These are phyloP conservation scores for Trametes villosa DNA, from an alignment of 768 basidiomycete genomes.

Conservation along the genomic window DNA sequence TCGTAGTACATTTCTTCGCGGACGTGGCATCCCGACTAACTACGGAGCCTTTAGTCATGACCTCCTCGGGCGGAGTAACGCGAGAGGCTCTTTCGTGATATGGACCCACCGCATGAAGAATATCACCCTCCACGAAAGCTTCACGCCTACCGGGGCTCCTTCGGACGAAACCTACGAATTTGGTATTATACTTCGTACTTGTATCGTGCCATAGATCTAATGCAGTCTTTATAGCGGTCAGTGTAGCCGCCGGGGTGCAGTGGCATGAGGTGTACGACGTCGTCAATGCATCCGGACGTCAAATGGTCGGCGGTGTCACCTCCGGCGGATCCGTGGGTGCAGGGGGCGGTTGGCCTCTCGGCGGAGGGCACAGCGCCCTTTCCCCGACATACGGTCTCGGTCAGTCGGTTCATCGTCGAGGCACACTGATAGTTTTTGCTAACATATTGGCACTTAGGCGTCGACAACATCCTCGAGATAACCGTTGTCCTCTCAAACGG, in stretches of 20 bases:
- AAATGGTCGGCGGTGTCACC: not conserved
- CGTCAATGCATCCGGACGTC: not conserved
- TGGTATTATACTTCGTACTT: not conserved
- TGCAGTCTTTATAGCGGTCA: slow-evolving; percentile 27
- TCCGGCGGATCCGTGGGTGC: slow-evolving; percentile 46
- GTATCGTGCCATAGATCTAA: not conserved
- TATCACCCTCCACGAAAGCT: slow-evolving; percentile 37
- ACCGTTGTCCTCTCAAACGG: slow-evolving; percentile 59
- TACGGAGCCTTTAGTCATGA: slow-evolving; percentile 11
- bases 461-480: slow-evolving; percentile 41
- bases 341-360: slow-evolving; percentile 49
- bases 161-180: slow-evolving; percentile 3
- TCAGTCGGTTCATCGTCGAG: slow-evolving; percentile 6
- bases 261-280: slow-evolving; percentile 8
- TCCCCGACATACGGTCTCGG: slow-evolving; percentile 36
- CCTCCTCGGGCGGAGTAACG: slow-evolving; percentile 30
- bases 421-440: not conserved
- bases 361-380: slow-evolving; percentile 37
- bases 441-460: slow-evolving; percentile 20
- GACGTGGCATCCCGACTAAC: not conserved
- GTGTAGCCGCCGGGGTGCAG: slow-evolving; percentile 37
- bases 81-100: slow-evolving; percentile 36
- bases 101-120: slow-evolving; percentile 49
- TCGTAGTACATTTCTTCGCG: no score
- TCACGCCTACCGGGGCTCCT: slow-evolving; percentile 39